Percentiles rank a stretch among this genome's conserved stretches.
Evolutionary conservation across 495 filamentous ascomycete genomes (phyloP).

Genomic region (Penicillium psychrofluorescens): DNA sequence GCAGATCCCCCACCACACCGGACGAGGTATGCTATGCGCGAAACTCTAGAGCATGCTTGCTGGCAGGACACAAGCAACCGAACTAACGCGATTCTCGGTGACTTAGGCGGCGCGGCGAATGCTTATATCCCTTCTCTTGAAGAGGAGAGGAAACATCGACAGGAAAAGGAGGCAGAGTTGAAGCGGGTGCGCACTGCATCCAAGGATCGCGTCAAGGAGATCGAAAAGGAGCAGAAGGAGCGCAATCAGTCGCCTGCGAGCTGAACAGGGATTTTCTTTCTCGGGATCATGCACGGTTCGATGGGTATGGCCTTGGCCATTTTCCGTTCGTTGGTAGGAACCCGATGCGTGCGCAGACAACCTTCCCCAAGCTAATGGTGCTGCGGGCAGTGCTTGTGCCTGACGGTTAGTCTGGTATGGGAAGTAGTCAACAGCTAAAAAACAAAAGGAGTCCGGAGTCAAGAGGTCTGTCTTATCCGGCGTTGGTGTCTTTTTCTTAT

Average conservation of each 20-base stretch:
- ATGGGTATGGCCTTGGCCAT: too few species aligned
- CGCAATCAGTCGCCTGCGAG: conserved; percentile 15
- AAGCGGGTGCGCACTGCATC: conserved; percentile 29
- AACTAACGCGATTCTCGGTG: neutral
- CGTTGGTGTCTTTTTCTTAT: too few species aligned
- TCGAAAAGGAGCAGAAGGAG: conserved; percentile 21
- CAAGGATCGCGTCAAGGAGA: conserved; percentile 32
- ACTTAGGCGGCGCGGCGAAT: conserved; percentile 36
- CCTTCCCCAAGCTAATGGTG: neutral
- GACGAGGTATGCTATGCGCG: conserved; percentile 31
- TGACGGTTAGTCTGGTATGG: neutral
- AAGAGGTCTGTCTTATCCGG: too few species aligned
- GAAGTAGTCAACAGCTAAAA: too few species aligned
- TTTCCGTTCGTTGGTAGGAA: too few species aligned
- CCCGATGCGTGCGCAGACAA: too few species aligned
- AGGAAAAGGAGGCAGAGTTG: conserved; percentile 29
- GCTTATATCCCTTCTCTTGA: conserved; percentile 32
- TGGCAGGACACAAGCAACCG: too few species aligned
- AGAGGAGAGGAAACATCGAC: conserved; percentile 23
- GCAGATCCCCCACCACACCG: conserved; percentile 35
- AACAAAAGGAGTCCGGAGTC: too few species aligned
- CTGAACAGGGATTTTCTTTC: neutral
- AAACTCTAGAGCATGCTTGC: too few species aligned
- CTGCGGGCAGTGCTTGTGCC: conserved; percentile 17
- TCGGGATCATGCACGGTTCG: neutral